Evolutionary conservation across 257 asterid species (phyloP), one percentile per base, ranked within the genome.

Genomic region (Agastache rugosa): DNA sequence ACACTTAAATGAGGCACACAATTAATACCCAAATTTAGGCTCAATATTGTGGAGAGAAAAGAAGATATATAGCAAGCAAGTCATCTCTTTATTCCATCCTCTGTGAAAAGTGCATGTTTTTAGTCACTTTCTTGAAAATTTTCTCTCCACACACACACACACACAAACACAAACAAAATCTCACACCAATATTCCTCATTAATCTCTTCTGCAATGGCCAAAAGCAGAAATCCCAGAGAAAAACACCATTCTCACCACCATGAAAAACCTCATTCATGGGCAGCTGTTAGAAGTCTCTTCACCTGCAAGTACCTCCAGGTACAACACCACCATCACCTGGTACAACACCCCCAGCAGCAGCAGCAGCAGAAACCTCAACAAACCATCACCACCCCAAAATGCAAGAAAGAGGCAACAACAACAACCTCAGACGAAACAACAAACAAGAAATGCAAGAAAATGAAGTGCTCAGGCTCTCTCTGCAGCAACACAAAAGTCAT

Each of bases 401-500:
- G 42, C 80, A 78, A 76, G 75, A 61, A 76, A 56, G 41, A 71
- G 42, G 67, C 44, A 39, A 39, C 41, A 5, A 34, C 42, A 70
- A 42, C 76, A 66, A 44, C 79, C 71, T 65, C 67, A 1, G 87
- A 85, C 8, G 84, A 83, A 75, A 23, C 48, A 27, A 72, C 72
- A 80, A 73, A 72, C 79, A 88, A 82, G 29, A 85, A 68, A 5
- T 10, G 71, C 71, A 88, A 91, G 92, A 91, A 89, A 68, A 77
- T 85, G 83, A 90, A 83, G 84, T 92, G 94, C 67, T 87, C 96
- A 1, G 94, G 96, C 14, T 92, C 98, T 12, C 81, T 92, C 3
- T 93, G 98, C 83, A 90, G 86, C 93, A 90, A 92, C 78, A 90
- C 97, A 2, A 90, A 88, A 72, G 89, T 90, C 22, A 86, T 84